Percentiles rank a stretch among this genome's conserved stretches.
Evolutionary conservation across 176 grass and related monocot genomes (phyloP).

Genomic region (Oryza australiensis): DNA sequence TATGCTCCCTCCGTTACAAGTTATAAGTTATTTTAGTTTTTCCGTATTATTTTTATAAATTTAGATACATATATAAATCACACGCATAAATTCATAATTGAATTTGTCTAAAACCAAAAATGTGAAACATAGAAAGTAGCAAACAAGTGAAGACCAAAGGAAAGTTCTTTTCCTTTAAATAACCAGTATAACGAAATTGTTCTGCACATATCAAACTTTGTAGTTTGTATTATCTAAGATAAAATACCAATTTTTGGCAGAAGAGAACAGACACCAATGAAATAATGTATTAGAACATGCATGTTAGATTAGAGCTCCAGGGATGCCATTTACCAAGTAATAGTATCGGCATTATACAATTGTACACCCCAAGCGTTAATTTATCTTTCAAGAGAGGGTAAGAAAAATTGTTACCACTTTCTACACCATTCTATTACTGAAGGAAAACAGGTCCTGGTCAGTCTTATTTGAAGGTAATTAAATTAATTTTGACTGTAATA

Average conservation of each 20-base stretch:
- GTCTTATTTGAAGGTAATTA: background rate
- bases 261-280: background rate
- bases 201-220: background rate
- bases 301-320: background rate
- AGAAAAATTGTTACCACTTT: background rate
- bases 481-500: background rate
- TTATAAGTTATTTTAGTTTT: too few species aligned
- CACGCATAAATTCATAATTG: too few species aligned
- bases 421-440: background rate
- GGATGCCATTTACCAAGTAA: background rate
- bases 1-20: too few species aligned
- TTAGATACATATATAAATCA: too few species aligned
- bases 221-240: background rate
- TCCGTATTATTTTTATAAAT: too few species aligned
- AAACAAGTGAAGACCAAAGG: background rate
- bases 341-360: background rate
- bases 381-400: background rate
- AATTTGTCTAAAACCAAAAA: too few species aligned
- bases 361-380: background rate
- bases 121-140: too few species aligned
- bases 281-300: background rate
- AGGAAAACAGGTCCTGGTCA: background rate
- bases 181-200: background rate
- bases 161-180: background rate
- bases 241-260: background rate